Evolutionary conservation across 371 early-diverging fungal species (phyloP).

Genomic region (Circinella umbellata): DNA sequence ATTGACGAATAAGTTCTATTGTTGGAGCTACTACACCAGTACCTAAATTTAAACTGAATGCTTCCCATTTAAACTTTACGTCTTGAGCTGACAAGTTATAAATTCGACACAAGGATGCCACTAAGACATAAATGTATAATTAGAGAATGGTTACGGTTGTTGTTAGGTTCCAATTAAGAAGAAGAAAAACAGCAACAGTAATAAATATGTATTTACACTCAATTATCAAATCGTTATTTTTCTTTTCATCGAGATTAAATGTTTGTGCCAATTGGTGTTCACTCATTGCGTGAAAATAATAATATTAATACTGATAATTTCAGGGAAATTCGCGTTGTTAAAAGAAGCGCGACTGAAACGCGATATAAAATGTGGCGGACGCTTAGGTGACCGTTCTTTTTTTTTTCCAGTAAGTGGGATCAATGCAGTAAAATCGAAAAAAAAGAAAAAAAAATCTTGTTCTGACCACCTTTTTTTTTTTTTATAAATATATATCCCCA

Average conservation of each 20-base stretch:
- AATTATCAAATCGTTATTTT: not conserved
- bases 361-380: too few relatives aligned
- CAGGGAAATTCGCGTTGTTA: too few relatives aligned
- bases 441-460: not conserved
- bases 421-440: too few relatives aligned
- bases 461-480: not conserved
- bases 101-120: slow-evolving; percentile 38
- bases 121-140: not conserved
- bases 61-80: slow-evolving; percentile 55
- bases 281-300: not conserved
- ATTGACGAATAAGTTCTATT: slow-evolving; percentile 28
- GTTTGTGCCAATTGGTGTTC: slow-evolving; percentile 2
- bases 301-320: too few relatives aligned
- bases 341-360: too few relatives aligned
- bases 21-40: slow-evolving; percentile 28
- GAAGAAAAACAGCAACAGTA: not conserved
- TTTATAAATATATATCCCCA: not conserved
- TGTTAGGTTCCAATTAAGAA: not conserved
- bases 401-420: too few relatives aligned
- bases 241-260: not conserved
- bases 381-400: too few relatives aligned
- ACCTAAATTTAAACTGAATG: slow-evolving; percentile 36
- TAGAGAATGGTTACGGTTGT: not conserved
- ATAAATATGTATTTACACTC: slow-evolving; percentile 1
- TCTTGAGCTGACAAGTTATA: slow-evolving; percentile 41